Conservation (phyloP, 495 filamentous ascomycete species). For the Hypoxylon crocopeplum region DNA sequence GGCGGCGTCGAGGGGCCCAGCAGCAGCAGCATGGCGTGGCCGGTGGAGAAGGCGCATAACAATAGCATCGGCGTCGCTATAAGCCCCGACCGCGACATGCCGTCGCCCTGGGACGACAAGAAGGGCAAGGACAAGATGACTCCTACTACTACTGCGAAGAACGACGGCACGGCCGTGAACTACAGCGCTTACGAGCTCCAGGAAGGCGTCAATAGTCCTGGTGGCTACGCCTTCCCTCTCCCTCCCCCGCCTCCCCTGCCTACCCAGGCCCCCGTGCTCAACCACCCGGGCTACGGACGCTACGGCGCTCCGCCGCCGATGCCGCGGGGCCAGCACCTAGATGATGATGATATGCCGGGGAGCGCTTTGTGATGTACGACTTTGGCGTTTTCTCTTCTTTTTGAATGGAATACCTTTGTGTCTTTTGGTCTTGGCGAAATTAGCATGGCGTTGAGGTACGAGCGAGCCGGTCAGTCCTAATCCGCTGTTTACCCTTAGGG, state of each 20-base stretch:
- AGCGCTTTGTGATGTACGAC: neutral
- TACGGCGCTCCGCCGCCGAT: no score
- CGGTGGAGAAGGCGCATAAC: constrained; percentile 25
- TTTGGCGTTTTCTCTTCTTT: neutral
- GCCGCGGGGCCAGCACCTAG: constrained; percentile 8
- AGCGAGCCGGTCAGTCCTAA: neutral
- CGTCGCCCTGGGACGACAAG: constrained; percentile 28
- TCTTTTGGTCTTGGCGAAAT: neutral
- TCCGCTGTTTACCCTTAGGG: neutral
- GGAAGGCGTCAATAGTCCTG: constrained; percentile 38
- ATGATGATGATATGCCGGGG: neutral
- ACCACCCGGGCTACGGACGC: constrained; percentile 43
- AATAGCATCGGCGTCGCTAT: constrained; percentile 40
- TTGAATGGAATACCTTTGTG: no score
- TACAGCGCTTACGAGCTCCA: constrained; percentile 43
- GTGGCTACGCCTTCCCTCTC: constrained; percentile 14
- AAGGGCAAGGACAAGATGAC: constrained; percentile 43
- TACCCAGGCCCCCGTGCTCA: constrained; percentile 28
- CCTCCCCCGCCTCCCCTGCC: constrained; percentile 6
- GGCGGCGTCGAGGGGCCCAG: constrained; percentile 42
- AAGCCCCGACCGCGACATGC: constrained; percentile 30
- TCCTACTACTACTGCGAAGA: no score
- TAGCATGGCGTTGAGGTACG: constrained; percentile 32
- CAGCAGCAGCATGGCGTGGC: constrained; percentile 40
- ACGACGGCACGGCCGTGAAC: no score